phyloP scores from a whole-genome alignment of 2,329 filamentous ascomycete species.

The Colletotrichum spaethianum region DNA sequence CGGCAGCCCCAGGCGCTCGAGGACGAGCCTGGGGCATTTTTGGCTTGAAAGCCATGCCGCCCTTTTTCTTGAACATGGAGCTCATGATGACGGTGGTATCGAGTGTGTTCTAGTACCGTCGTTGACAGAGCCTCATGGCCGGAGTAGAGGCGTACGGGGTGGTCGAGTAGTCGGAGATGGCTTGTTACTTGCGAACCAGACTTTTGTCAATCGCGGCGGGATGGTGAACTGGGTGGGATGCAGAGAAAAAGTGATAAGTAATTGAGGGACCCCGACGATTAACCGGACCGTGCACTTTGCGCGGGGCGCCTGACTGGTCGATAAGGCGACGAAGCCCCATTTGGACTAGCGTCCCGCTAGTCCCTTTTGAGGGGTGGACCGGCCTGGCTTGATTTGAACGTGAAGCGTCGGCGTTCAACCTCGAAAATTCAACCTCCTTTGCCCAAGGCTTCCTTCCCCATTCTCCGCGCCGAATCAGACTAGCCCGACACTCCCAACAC shows the following conservation, averaged over 20 bases:
- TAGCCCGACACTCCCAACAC: conserved; percentile 31
- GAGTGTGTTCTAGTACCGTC: conserved; percentile 8
- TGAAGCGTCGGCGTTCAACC: conserved; percentile 52
- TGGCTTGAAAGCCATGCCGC: conserved; percentile 76
- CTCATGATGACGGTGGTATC: conserved; percentile 64
- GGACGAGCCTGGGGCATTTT: conserved; percentile 73
- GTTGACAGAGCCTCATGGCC: conserved; percentile 22
- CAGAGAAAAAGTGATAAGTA: conserved; percentile 28
- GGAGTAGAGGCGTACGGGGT: conserved; percentile 3
- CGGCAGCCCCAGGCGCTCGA: conserved; percentile 58
- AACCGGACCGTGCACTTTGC: conserved; percentile 27
- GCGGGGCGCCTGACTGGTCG: conserved; percentile 44
- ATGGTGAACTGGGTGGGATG: conserved; percentile 18
- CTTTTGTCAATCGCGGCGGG: conserved; percentile 24
- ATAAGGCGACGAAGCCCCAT: conserved; percentile 50
- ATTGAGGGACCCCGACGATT: conserved; percentile 29
- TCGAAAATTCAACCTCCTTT: conserved; percentile 50
- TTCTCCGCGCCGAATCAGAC: conserved; percentile 29
- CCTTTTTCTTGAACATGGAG: conserved; percentile 78
- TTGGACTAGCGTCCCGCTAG: conserved; percentile 53
- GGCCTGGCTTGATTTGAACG: conserved; percentile 54
- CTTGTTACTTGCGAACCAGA: conserved; percentile 12
- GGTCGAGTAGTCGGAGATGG: conserved; percentile 11
- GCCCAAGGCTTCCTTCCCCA: conserved; percentile 29
- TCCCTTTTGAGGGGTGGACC: conserved; percentile 51